Conservation (phyloP, 140 eudicot genomes). For the Senecio squalidus region DNA sequence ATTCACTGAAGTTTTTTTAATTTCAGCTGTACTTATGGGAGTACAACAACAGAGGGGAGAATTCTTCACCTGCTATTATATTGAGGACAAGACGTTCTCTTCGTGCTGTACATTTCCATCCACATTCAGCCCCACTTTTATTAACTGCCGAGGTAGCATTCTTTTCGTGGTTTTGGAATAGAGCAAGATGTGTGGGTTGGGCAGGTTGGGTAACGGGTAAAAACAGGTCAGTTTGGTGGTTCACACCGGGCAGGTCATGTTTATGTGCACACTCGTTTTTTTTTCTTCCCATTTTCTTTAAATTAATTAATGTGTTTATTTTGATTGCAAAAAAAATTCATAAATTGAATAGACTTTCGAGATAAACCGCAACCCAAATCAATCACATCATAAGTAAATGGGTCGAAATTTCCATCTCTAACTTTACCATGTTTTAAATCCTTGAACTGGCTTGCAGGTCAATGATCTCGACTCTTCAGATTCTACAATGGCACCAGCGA, state of each 20-base stretch:
- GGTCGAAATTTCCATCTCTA: not conserved
- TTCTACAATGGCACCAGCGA: slow-evolving; percentile 71
- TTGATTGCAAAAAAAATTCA: too few relatives aligned
- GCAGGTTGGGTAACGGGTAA: not conserved
- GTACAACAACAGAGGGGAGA: slow-evolving; percentile 66
- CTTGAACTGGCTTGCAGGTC: slow-evolving; percentile 56
- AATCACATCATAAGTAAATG: not conserved
- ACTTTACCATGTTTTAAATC: slow-evolving; percentile 15
- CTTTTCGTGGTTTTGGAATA: not conserved
- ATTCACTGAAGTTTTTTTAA: slow-evolving; percentile 14
- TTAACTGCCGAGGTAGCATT: slow-evolving; percentile 86
- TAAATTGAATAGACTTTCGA: too few relatives aligned
- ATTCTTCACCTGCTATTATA: slow-evolving; percentile 67
- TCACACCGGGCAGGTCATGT: not conserved
- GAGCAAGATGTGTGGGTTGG: not conserved
- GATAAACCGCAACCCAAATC: not conserved
- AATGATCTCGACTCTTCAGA: slow-evolving; percentile 93
- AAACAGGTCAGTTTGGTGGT: not conserved
- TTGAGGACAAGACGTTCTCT: slow-evolving; percentile 89
- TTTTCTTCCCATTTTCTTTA: too few relatives aligned
- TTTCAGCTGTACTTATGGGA: slow-evolving; percentile 90
- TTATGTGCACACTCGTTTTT: not conserved
- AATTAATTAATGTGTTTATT: too few relatives aligned
- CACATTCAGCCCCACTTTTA: slow-evolving; percentile 76
- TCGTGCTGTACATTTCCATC: slow-evolving; percentile 98